Evolutionary conservation across 2,329 filamentous ascomycete species (phyloP).

Genomic region (Cephalotrichum gorgonifer): DNA sequence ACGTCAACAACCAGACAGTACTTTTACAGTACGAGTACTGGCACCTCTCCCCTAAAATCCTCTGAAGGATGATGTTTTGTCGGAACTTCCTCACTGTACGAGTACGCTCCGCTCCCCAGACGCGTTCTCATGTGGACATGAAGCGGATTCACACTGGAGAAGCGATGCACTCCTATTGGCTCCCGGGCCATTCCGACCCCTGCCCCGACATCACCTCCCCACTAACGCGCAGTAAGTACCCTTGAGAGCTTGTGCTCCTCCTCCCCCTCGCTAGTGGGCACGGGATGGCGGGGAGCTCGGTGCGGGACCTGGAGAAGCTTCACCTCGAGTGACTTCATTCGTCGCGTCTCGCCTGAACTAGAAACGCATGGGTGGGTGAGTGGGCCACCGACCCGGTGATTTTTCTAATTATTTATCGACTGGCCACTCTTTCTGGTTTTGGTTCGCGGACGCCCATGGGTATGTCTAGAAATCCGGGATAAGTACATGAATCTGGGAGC

Average conservation of each 20-base stretch:
- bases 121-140: not conserved
- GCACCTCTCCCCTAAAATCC: not conserved
- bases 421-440: no score
- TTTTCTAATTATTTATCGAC: no score
- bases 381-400: no score
- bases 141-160: not conserved
- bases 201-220: not conserved
- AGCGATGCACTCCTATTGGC: not conserved
- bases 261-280: not conserved
- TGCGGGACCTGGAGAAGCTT: conserved; percentile 1
- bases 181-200: not conserved
- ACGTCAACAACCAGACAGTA: not conserved
- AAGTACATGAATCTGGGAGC: no score
- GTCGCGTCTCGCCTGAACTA: conserved; percentile 1
- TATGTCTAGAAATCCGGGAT: no score
- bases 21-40: not conserved
- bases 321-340: conserved; percentile 1
- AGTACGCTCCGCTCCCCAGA: not conserved
- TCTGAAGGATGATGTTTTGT: not conserved
- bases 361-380: not conserved
- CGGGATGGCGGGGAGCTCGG: not conserved
- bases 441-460: no score
- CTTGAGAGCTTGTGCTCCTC: not conserved
- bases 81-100: not conserved
- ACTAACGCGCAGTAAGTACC: not conserved